Evolutionary conservation across 2,329 filamentous ascomycete species (phyloP), one percentile per base, ranked within the genome.

Genomic region (Tolypocladium tropicale): DNA sequence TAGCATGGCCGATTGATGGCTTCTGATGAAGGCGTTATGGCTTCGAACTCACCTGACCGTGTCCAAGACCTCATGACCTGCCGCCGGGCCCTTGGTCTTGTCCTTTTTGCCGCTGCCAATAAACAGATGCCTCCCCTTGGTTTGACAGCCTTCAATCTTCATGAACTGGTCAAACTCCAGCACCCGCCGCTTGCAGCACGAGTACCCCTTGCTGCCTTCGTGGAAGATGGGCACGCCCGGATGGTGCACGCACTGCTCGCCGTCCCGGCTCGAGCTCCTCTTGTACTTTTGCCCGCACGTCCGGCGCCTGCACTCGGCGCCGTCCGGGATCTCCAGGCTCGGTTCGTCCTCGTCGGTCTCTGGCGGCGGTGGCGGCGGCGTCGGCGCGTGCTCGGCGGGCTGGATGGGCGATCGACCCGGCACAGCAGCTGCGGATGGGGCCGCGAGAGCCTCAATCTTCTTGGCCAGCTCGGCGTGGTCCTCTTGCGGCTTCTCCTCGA

Each of bases 111-210:
- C 89, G 61, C 80, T 88, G 4, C 89, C 89, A 36, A 97, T 80
- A 66, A 96, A 99, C 62, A 96, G 73, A 76, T 99, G 94, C 58
- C 81, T 79, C 48, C 79, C 76, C 73, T 92, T 94, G 48, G 87
- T 91, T 70, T 84, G 85, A 74, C 94, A 99, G 1, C 94, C 94
- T 64, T 89, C 85, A 58, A 99, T 93, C 73, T 89, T 94, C 85
- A 99, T 85, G 74, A 99, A 99, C 72, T 97, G 88, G 70, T 99
- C 92, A 72, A 99, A 99, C 69, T 99, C 94, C 57, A 99, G 76
- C 57, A 99, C 94, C 39, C 91, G 82, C 65, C 90, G 80, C 81
- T 97, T 97, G 76, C 94, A 99, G 78, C 94, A 99, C 58, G 85
- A 91, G 80, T 94, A 99, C 1, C 94, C 94, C 77, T 99, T 99